Percentiles rank a stretch among this genome's conserved stretches.
phyloP scores from a whole-genome alignment of 352 stramenopile species.

The Thalassiosira livingstoniorum region DNA sequence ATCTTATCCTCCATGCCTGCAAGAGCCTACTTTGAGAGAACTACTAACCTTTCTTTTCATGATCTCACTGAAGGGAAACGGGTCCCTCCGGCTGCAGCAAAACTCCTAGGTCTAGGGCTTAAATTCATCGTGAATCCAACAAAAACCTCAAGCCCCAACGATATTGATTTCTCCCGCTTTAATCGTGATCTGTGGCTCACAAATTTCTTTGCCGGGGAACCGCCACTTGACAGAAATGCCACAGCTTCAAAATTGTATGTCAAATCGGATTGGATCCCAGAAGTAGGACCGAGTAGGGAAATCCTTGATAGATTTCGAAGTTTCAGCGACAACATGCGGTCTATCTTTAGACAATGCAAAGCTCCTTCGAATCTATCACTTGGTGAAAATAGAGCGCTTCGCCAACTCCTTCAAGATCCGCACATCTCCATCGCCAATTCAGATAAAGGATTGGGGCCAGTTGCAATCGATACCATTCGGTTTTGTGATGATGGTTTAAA shows the following conservation, averaged over 20 bases:
- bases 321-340: neutral
- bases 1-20: conserved; percentile 1
- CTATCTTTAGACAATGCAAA: neutral
- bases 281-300: neutral
- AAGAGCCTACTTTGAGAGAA: conserved; percentile 4
- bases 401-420: neutral
- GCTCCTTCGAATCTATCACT: neutral
- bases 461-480: neutral
- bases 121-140: conserved; percentile 23
- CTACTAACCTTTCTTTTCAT: conserved; percentile 15
- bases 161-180: conserved; percentile 8
- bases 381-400: neutral
- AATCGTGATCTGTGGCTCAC: conserved; percentile 5
- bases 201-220: conserved; percentile 13
- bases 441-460: conserved; percentile 17
- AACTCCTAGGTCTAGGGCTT: conserved; percentile 7
- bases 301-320: neutral
- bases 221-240: no score
- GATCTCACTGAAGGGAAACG: conserved; percentile 8
- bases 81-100: neutral
- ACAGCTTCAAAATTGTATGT: neutral
- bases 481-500: neutral
- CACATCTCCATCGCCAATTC: conserved; percentile 7
- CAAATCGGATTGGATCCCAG: conserved; percentile 8
- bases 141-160: neutral